These are phyloP conservation scores for Bjerkandera adusta DNA, from an alignment of 1,284 basidiomycete genomes.

Conservation along the genomic window DNA sequence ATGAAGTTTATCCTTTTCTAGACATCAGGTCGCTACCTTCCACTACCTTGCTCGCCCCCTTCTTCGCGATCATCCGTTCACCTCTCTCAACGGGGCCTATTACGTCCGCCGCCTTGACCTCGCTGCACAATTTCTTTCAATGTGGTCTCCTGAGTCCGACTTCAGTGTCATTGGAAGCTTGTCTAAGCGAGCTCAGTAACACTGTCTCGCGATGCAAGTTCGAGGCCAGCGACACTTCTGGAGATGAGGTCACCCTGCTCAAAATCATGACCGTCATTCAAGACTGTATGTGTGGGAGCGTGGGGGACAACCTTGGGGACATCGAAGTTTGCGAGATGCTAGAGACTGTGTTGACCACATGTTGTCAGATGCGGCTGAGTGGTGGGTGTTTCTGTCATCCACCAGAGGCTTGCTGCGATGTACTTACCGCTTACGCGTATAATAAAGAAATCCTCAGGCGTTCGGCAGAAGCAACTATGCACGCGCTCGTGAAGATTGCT, in stretches of 20 bases:
- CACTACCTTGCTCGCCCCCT: slow-evolving; percentile 75
- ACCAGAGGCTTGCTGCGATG: not conserved
- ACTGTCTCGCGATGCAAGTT: slow-evolving; percentile 97
- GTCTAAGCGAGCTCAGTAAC: slow-evolving; percentile 83
- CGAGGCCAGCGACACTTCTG: slow-evolving; percentile 93
- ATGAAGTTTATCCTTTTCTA: slow-evolving; percentile 28
- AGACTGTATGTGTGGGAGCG: slow-evolving; percentile 71
- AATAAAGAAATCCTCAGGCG: slow-evolving; percentile 78
- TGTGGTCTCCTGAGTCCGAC: slow-evolving; percentile 67
- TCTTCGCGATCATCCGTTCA: slow-evolving; percentile 92
- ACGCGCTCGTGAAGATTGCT: slow-evolving; percentile 79
- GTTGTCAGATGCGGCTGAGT: slow-evolving; percentile 93
- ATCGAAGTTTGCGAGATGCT: slow-evolving; percentile 98
- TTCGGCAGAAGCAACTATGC: slow-evolving; percentile 95
- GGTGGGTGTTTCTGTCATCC: slow-evolving; percentile 51
- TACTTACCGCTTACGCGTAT: slow-evolving; percentile 16
- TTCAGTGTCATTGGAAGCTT: slow-evolving; percentile 53
- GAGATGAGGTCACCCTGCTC: slow-evolving; percentile 94
- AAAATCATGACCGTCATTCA: slow-evolving; percentile 92
- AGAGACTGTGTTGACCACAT: slow-evolving; percentile 96
- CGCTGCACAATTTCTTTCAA: slow-evolving; percentile 86
- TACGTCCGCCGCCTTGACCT: slow-evolving; percentile 84
- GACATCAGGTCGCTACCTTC: slow-evolving; percentile 58
- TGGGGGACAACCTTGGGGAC: slow-evolving; percentile 78
- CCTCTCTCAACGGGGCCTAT: slow-evolving; percentile 93